phyloP scores from a whole-genome alignment of 805 yeast species.

The Candida vaughaniae region DNA sequence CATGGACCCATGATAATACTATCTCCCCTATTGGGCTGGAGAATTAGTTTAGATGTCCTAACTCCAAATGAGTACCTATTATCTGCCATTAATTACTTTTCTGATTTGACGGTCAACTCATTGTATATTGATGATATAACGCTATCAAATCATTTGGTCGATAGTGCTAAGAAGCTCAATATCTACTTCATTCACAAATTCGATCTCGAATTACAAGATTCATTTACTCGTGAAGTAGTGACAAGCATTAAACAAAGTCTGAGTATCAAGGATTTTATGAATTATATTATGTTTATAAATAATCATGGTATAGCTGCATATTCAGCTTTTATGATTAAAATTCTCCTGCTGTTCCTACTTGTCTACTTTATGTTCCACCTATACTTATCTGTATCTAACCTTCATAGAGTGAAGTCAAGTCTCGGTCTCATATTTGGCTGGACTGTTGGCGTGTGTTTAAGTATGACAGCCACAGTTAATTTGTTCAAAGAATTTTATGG shows the following conservation, averaged over 20 bases:
- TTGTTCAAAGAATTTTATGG: conserved; percentile 18
- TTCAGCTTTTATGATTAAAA: background rate
- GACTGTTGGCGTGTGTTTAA: conserved; percentile 25
- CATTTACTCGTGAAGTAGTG: background rate
- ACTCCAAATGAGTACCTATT: conserved; percentile 2
- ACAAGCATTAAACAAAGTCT: conserved; percentile 7
- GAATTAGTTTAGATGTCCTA: background rate
- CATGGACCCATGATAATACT: conserved; percentile 3
- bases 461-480: conserved; percentile 27
- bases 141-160: conserved; percentile 28
- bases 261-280: conserved; percentile 17
- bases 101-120: conserved; percentile 19
- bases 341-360: background rate
- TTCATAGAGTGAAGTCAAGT: conserved; percentile 33
- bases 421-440: conserved; percentile 38
- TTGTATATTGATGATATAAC: conserved; percentile 25
- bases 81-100: conserved; percentile 22
- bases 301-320: conserved; percentile 3
- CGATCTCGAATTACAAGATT: background rate
- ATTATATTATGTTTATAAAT: conserved; percentile 7
- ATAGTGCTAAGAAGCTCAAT: conserved; percentile 21
- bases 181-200: conserved; percentile 21
- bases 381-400: conserved; percentile 31
- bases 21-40: conserved; percentile 10
- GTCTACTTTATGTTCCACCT: conserved; percentile 18